Base-by-base conservation (phyloP, 2,329 filamentous ascomycete genomes). In the Fusarium sp. region DNA sequence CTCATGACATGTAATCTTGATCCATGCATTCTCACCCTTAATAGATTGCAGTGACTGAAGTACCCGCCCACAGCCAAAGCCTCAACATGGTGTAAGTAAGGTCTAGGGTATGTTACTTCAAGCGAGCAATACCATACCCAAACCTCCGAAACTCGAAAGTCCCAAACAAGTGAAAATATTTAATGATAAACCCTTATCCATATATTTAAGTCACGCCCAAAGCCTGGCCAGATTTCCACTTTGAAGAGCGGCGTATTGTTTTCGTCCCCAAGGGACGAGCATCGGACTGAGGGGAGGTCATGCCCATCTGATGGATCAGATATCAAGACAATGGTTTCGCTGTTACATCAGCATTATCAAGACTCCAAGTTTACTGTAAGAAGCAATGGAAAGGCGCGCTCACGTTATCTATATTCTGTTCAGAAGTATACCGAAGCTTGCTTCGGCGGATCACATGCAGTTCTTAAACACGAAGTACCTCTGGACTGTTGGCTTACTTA, bases 141-240 rank as follows among this genome's bases (percentile, higher is more conserved):
- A 27, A 9, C 42, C 8, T 27, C 5, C 2, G 6, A 36, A 31
- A 31, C 31, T 33, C 31, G 10, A 14, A 25, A 16, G 4, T 47
- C 20, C 14, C 5, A 10, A 27, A 27, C 8, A 25, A 47, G 22
- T 6, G 1, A 27, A 47, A 8, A 11, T 25, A 27, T 25, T 27
- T 47, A 10, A 18, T 27, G 18, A 18, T 10, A 6, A 25, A 10
- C 0, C 4, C 4, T 11, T 47, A 6, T 10, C 10, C 4, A 25
- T 18, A 10, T 18, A 7, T 5, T 2, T 6, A 3, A 27, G 8
- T 6, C 5, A 47, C 10, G 2, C 2, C 9, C 5, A 47, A 16
- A 2, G 7, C 16, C 8, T 47, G 4, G 2, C 5, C 2, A 9
- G 4, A 14, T 27, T 27, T 3, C 13, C 2, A 14, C 3, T 6